Evolutionary conservation across 2,329 filamentous ascomycete genomes (phyloP), one percentile per base, ranked within the genome.

Genomic region (Cladosporium sp.): DNA sequence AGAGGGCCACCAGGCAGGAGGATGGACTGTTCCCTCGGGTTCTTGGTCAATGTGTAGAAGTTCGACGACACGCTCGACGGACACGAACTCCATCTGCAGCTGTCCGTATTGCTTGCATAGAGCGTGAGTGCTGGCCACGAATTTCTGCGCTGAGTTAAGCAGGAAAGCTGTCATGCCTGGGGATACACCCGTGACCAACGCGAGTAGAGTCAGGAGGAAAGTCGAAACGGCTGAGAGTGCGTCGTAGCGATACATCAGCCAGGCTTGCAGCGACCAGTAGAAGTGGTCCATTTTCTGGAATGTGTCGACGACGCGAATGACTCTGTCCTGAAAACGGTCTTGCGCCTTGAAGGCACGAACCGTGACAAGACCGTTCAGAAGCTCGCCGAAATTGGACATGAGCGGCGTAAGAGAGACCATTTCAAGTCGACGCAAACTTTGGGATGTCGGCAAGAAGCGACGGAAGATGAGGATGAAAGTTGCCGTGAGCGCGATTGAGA

Each of bases 201-300:
- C 90, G 8, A 91, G 78, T 1, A 85, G 66, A 1, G 89, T 88
- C 45, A 96, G 72, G 0, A 82, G 70, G 52, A 92, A 86, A 0
- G 87, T 89, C 7, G 88, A 88, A 3, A 80, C 65, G 0, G 86
- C 86, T 0, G 89, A 89, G 5, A 91, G 70, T 7, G 75, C 68
- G 58, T 89, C 85, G 50, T 93, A 92, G 11, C 90, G 83, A 61
- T 86, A 89, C 65, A 84, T 84, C 2, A 96, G 76, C 90, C 90
- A 96, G 7, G 83, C 82, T 58, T 95, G 89, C 38, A 95, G 76
- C 52, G 84, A 88, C 73, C 90, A 96, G 71, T 95, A 96, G 70
- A 96, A 95, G 66, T 96, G 91, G 61, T 96, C 91, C 79, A 95
- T 93, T 64, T 89, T 89, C 66, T 96, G 91, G 64, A 96, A 96